Percentiles rank a stretch among this genome's conserved stretches.
Conservation (phyloP, 768 basidiomycete genomes). For the Hericium coralloides region DNA sequence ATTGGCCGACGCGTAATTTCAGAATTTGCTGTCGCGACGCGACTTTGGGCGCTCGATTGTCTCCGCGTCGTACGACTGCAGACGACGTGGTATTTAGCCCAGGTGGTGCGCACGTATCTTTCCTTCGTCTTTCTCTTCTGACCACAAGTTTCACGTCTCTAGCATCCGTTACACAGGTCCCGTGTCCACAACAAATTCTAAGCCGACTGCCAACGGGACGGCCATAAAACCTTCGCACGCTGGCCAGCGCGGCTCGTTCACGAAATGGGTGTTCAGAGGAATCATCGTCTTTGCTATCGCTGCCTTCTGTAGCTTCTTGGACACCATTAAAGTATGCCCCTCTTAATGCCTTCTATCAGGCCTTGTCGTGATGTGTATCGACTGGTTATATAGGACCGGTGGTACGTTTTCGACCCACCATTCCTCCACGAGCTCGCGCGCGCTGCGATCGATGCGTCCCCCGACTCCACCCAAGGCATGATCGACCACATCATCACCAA, state of each 20-base stretch:
- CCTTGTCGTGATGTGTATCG: not conserved
- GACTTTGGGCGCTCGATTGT: no score
- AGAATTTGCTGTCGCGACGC: no score
- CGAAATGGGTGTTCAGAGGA: not conserved
- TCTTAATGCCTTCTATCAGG: no score
- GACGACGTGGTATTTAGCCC: no score
- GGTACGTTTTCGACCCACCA: slow-evolving; percentile 78
- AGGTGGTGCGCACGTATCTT: no score
- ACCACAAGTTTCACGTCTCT: no score
- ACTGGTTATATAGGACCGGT: slow-evolving; percentile 47
- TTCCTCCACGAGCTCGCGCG: slow-evolving; percentile 65
- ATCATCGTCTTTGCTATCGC: not conserved
- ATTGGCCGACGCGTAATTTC: no score
- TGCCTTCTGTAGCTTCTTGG: not conserved
- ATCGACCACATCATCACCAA: slow-evolving; percentile 76
- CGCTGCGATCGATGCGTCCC: slow-evolving; percentile 59
- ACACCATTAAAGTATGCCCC: slow-evolving; percentile 9
- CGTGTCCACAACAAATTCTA: not conserved
- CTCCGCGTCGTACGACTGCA: no score
- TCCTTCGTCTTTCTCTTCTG: no score
- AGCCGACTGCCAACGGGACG: not conserved
- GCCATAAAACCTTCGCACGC: not conserved
- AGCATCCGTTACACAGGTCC: no score
- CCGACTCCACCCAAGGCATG: slow-evolving; percentile 62
- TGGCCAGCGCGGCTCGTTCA: not conserved